These are phyloP conservation scores for Penicillium cataractarum DNA, from an alignment of 495 filamentous ascomycete species.

Conservation along the genomic window DNA sequence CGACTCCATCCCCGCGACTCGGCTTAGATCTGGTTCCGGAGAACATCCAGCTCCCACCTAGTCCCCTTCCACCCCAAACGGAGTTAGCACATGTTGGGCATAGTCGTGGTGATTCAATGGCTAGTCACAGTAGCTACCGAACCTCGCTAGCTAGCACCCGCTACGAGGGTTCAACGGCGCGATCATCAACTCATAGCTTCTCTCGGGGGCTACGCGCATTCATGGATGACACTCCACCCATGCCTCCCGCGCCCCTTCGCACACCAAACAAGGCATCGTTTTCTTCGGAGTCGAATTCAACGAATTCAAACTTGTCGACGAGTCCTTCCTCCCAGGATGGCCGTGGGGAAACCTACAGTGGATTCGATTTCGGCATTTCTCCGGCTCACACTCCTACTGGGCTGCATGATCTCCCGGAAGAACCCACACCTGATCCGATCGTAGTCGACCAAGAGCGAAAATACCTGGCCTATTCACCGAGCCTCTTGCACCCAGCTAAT, in stretches of 20 bases:
- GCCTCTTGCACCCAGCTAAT: conserved; percentile 21
- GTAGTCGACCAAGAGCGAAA: conserved; percentile 7
- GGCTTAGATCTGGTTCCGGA: conserved; percentile 23
- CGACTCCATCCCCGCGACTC: conserved; percentile 22
- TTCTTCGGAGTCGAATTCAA: conserved; percentile 27
- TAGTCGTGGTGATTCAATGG: conserved; percentile 38
- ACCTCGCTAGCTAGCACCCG: conserved; percentile 50
- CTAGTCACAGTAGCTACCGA: conserved; percentile 51
- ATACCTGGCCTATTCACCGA: conserved; percentile 16
- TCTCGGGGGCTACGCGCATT: conserved; percentile 35
- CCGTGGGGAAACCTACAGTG: conserved; percentile 32
- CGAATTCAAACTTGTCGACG: conserved; percentile 26
- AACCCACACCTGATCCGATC: conserved; percentile 14
- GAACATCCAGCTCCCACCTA: conserved; percentile 32
- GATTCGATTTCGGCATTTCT: conserved; percentile 36
- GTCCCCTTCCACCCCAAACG: conserved; percentile 31
- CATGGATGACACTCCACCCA: conserved; percentile 43
- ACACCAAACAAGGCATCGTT: conserved; percentile 31
- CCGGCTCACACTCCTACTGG: conserved; percentile 7
- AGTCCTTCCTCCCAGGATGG: conserved; percentile 26
- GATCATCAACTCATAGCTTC: conserved; percentile 47
- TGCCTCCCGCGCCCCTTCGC: conserved; percentile 37
- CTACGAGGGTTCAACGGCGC: conserved; percentile 40
- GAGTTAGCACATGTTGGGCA: conserved; percentile 25
- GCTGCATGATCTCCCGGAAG: conserved; percentile 30